Evolutionary conservation across 495 filamentous ascomycete species (phyloP), one percentile per base, ranked within the genome.

Genomic region (Rostrohypoxylon terebratum): DNA sequence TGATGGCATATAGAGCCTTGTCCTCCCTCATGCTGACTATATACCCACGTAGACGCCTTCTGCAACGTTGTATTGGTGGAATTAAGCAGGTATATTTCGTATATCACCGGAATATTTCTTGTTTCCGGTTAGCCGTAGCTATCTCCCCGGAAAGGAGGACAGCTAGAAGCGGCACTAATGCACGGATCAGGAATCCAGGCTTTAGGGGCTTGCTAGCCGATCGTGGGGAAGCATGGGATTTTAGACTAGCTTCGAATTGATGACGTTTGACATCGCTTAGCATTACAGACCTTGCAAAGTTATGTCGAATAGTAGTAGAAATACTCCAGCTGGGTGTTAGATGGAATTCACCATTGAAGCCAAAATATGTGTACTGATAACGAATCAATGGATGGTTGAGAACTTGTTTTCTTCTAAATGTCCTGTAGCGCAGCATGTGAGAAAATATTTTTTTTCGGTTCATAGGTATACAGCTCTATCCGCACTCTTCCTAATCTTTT

Each of bases 71-170:
- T 33, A 51, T 45, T 42, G 5, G 45, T 53, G 40, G 65, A 61
- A 44, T 34, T 10, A 54, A 31, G 16, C 25, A 54, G 38, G 16
- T 34, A 21, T n/a, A 66, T 44, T 25, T 59, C 47, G n/a, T 25
- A 31, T n/a, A 40, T 23, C 47, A 33, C 66, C 66, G 66, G 69
- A 57, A 66, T 69, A 73, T 66, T 42, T 63, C 65, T 61, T 69
- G 61, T 62, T 42, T 66, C 65, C 66, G 69, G 66, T 42, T 58
- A 40, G 28, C 61, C 62, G 61, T 69, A 42, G 57, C 65, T 55
- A 21, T 57, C 16, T 8, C 48, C 38, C 65, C 66, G 66, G 69
- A 51, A 42, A 51, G 42, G 48, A 33, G 38, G 16, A 64, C 36
- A 18, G 45, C 50, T 59, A 16, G 23, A 21, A 28, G 55, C 2